These are phyloP conservation scores for Aureobasidium sp. DNA, from an alignment of 2,329 filamentous ascomycete genomes.

Conservation along the genomic window DNA sequence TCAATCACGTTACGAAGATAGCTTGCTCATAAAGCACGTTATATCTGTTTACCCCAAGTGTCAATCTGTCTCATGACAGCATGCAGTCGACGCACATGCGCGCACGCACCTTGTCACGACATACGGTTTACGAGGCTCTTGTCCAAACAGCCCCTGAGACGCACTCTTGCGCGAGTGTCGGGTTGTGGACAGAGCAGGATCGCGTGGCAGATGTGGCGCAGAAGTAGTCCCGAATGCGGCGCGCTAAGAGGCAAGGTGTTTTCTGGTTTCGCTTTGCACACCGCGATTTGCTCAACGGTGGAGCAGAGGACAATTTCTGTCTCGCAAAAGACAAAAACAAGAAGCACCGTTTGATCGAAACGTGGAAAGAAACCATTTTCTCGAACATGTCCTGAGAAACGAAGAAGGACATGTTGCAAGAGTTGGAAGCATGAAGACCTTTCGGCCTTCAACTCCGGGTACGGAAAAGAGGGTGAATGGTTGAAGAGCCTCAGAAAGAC, in stretches of 20 bases:
- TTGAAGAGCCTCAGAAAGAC: neutral
- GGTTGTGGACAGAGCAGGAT: neutral
- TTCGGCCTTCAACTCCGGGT: neutral
- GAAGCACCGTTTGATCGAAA: neutral
- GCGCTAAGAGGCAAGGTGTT: neutral
- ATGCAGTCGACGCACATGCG: neutral
- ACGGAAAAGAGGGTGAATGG: neutral
- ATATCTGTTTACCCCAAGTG: neutral
- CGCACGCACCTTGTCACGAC: neutral
- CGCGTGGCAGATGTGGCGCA: constrained; percentile 9
- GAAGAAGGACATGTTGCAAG: neutral
- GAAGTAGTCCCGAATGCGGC: neutral
- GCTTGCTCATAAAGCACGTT: neutral
- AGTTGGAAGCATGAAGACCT: neutral
- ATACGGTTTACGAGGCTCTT: neutral
- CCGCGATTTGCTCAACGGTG: constrained; percentile 9
- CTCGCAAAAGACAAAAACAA: neutral
- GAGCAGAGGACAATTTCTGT: neutral
- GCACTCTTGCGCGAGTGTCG: neutral
- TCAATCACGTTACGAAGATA: neutral
- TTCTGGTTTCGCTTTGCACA: constrained; percentile 5
- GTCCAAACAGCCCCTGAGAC: neutral
- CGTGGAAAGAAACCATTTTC: neutral
- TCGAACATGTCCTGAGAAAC: neutral
- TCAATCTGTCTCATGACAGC: neutral